Conservation (phyloP, 1,139 yeast species). For the Debaryomyces sp. region DNA sequence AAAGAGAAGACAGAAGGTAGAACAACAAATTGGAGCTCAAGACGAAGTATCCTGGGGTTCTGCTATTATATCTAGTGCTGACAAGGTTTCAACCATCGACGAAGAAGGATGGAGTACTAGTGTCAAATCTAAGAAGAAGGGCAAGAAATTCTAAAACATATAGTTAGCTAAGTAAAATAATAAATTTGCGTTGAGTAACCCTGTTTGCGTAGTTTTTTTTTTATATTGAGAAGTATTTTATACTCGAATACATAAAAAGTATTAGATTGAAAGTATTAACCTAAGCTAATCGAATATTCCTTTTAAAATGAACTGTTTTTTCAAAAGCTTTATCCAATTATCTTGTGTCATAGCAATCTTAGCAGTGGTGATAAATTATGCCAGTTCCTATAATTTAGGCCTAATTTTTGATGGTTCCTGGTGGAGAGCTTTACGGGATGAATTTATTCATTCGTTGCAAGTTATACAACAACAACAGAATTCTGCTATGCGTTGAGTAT, state of each 20-base stretch:
- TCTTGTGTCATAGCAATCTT: background rate
- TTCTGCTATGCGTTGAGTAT: background rate
- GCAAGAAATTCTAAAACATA: conserved; percentile 19
- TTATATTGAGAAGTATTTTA: background rate
- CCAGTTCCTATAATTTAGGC: background rate
- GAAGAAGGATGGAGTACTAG: conserved; percentile 76
- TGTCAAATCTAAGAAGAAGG: conserved; percentile 59
- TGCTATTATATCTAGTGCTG: conserved; percentile 55
- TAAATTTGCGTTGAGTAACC: background rate
- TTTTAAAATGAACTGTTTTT: background rate
- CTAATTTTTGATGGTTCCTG: background rate
- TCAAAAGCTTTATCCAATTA: background rate
- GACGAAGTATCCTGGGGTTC: conserved; percentile 70
- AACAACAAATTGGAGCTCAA: conserved; percentile 51
- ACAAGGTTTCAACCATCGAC: conserved; percentile 51
- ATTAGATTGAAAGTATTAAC: background rate
- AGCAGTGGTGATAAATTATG: background rate
- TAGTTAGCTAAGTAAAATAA: background rate
- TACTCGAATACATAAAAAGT: background rate
- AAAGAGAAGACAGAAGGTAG: conserved; percentile 74
- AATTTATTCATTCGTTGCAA: background rate
- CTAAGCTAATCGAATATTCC: background rate
- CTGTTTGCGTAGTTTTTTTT: background rate
- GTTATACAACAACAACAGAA: background rate
- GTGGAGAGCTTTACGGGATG: background rate